Base-by-base conservation (phyloP, 73 alveolate genomes). In the Durusdinium trenchii region DNA sequence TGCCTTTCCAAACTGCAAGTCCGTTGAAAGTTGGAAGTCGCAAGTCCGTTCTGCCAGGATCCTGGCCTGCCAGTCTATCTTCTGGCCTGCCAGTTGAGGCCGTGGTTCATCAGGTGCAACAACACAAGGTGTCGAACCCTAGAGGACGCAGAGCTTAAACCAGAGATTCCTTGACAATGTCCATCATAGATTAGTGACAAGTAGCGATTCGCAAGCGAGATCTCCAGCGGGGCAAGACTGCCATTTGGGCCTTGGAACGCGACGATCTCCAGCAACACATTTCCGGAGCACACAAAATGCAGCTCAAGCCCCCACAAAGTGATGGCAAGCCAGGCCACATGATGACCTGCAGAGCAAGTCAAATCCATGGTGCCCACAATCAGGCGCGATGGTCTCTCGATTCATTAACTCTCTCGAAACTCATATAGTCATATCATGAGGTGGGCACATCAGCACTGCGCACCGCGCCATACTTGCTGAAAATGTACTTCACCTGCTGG, bases 311-410 rank as follows among this genome's bases (percentile, higher is more conserved):
- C 67, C 10, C 18, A 52, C 98, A 69, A 38, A 91, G 98, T 54
- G 61, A 32, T 18, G 98, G 98, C 84, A 54, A 4, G 52, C 98
- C 98, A 18, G 98, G 98, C 98, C 98, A 91, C 98, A 91, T 91
- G 26, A 91, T 48, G 90, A 91, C 98, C 98, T 91, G 28, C 16
- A 52, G 52, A 12, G 40, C 61, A 18, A 12, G 36, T 4, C 57
- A 42, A 30, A 45, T 16, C 42, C 28, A 6, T 76, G 87, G 62
- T 35, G 23, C 18, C 42, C 30, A 42, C 87, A 73, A n/a, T n/a
- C n/a, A n/a, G n/a, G n/a, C n/a, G n/a, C n/a, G n/a, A n/a, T n/a
- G n/a, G n/a, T n/a, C n/a, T n/a, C n/a, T 46, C 51, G 83, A 35
- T n/a, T 32, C 83, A 18, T 71, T 30, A 20, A 26, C 28, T 20